Evolutionary conservation across 2,329 filamentous ascomycete genomes (phyloP).

Genomic region (Coniosporium tulheliwenetii): DNA sequence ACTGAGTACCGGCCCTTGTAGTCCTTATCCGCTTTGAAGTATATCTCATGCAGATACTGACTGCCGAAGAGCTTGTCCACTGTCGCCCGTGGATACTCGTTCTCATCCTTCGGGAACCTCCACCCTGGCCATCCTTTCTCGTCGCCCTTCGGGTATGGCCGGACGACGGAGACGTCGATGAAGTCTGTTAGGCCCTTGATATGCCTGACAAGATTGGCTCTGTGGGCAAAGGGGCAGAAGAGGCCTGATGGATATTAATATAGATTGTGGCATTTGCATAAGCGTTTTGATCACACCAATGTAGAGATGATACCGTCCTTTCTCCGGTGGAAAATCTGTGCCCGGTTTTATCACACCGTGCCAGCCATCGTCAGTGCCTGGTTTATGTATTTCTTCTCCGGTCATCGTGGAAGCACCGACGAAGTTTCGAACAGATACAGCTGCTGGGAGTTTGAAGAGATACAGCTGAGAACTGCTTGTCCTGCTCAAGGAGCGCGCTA

Average conservation of each 20-base stretch:
- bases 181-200: conserved; percentile 40
- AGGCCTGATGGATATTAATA: conserved; percentile 26
- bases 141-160: conserved; percentile 51
- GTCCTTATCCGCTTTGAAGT: conserved; percentile 43
- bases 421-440: no score
- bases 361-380: conserved; percentile 30
- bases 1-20: conserved; percentile 48
- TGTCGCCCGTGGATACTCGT: conserved; percentile 43
- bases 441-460: no score
- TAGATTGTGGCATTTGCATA: conserved; percentile 5
- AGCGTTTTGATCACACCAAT: conserved; percentile 20
- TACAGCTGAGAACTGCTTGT: no score
- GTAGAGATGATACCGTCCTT: conserved; percentile 39
- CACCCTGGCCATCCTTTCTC: conserved; percentile 47
- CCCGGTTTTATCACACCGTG: conserved; percentile 33
- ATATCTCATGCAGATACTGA: conserved; percentile 33
- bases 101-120: conserved; percentile 37
- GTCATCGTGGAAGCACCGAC: no score
- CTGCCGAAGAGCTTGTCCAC: conserved; percentile 40
- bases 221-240: conserved; percentile 51
- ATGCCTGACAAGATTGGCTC: conserved; percentile 40
- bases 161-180: conserved; percentile 42
- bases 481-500: no score
- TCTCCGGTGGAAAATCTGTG: conserved; percentile 33
- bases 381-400: conserved; percentile 14